Evolutionary conservation across 306 rosid species (phyloP).

Genomic region (Quercus engelmannii): DNA sequence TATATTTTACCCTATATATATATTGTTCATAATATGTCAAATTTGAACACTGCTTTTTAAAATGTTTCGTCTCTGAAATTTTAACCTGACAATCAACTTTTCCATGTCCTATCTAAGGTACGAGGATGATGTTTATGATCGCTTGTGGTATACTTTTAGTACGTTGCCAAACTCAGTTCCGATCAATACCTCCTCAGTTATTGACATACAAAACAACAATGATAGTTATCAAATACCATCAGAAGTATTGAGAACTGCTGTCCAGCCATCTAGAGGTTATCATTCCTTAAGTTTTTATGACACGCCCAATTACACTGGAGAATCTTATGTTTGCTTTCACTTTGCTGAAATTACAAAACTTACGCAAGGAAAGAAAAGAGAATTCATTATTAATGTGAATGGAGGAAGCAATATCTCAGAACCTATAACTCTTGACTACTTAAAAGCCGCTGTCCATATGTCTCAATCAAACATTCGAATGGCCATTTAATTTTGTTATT

Average conservation of each 20-base stretch:
- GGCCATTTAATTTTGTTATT: not conserved
- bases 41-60: no score
- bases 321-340: constrained; percentile 24
- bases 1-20: no score
- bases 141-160: not conserved
- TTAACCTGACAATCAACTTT: no score
- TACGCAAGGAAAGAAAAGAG: constrained; percentile 7
- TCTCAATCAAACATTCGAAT: not conserved
- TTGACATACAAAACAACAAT: not conserved
- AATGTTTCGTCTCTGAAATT: no score
- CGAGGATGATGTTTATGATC: not conserved
- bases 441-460: constrained; percentile 21
- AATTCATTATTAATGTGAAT: constrained; percentile 3
- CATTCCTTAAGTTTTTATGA: not conserved
- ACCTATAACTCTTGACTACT: constrained; percentile 22
- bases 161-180: no score
- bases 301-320: accelerated
- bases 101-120: not conserved
- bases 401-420: not conserved
- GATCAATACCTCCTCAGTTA: not conserved
- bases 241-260: constrained; percentile 7
- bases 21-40: no score
- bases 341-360: constrained; percentile 20
- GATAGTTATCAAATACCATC: constrained; percentile 23
- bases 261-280: not conserved